Base-by-base conservation (phyloP, 2,329 filamentous ascomycete species). In the Xylaria sp. region DNA sequence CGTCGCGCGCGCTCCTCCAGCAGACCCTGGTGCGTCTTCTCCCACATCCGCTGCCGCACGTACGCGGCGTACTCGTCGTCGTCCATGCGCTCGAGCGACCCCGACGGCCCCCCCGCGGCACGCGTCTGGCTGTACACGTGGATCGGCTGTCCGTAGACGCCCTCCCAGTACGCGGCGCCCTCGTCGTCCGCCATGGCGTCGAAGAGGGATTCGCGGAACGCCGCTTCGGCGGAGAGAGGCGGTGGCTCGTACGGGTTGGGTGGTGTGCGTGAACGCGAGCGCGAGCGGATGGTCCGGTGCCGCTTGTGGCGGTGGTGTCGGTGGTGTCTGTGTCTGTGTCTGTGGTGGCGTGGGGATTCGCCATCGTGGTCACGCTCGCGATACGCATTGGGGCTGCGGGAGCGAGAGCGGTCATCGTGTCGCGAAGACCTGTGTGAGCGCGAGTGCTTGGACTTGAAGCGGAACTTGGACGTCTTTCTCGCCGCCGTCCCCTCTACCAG, bases 121-220 rank as follows among this genome's bases (percentile, higher is more conserved):
- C 83, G 80, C 0, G 85, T 84, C 29, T 87, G 84, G 0, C 88
- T 78, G 78, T 97, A 98, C 6, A 89, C 88, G 80, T 98, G 94
- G 59, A 98, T 92, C 0, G 96, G 95, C 79, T 98, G 95, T 0
- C 94, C 94, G 81, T 98, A 99, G n/a, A 99, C 93, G 18, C 89
- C 89, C 79, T 98, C 92, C 96, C 96, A 99, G 82, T 96, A 99
- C 8, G 90, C 88, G 1, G 96, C 96, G 55, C 95, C 96, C 81
- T 99, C 96, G 78, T 98, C 95, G 80, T 99, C 96, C 44, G 94
- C 95, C 81, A 99, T 91, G 37, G 96, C 96, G 79, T 99, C 96
- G 82, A 98, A 98, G 5, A 99, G 90, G 0, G 94, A 97, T 79
- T 97, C 93, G 35, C 93, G 91, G 79, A 99, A 99, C 0, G 95